Conservation (phyloP, 768 basidiomycete genomes). For the Termitomyces sp. region DNA sequence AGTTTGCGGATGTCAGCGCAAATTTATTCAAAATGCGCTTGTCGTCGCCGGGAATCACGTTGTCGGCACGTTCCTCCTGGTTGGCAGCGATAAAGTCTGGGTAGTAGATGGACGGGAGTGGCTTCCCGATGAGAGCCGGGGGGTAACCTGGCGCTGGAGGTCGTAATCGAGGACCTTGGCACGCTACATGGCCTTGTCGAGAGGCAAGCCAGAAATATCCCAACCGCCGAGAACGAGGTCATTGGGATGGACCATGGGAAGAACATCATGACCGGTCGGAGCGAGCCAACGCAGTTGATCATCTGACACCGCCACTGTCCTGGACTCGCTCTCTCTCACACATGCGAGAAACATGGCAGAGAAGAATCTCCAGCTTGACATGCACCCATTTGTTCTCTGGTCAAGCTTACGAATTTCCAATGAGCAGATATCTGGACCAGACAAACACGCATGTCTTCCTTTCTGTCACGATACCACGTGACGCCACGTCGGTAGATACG, state of each 20-base stretch:
- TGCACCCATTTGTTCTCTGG: too few species aligned
- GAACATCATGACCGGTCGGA: slow-evolving; percentile 79
- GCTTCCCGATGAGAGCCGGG: slow-evolving; percentile 70
- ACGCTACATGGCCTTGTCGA: slow-evolving; percentile 93
- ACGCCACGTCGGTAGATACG: too few species aligned
- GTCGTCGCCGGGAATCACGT: slow-evolving; percentile 77
- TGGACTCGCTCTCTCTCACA: too few species aligned
- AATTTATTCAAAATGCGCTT: slow-evolving; percentile 95
- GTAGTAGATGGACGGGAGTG: slow-evolving; percentile 94
- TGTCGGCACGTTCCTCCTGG: slow-evolving; percentile 94
- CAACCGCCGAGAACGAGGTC: slow-evolving; percentile 97
- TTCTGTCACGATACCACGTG: too few species aligned
- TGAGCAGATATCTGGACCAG: too few species aligned
- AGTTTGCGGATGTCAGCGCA: slow-evolving; percentile 90
- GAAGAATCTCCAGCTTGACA: too few species aligned
- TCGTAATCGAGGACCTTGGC: slow-evolving; percentile 94
- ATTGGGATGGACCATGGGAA: slow-evolving; percentile 94
- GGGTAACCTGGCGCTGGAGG: slow-evolving; percentile 90
- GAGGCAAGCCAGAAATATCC: slow-evolving; percentile 84
- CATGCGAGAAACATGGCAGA: too few species aligned
- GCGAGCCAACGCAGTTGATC: too few species aligned
- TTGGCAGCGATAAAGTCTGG: slow-evolving; percentile 98
- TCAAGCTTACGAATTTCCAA: too few species aligned
- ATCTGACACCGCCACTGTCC: too few species aligned
- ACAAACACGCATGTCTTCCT: too few species aligned